These are phyloP conservation scores for Ceratobasidium sp. DNA, from an alignment of 1,284 basidiomycete genomes.

Conservation along the genomic window DNA sequence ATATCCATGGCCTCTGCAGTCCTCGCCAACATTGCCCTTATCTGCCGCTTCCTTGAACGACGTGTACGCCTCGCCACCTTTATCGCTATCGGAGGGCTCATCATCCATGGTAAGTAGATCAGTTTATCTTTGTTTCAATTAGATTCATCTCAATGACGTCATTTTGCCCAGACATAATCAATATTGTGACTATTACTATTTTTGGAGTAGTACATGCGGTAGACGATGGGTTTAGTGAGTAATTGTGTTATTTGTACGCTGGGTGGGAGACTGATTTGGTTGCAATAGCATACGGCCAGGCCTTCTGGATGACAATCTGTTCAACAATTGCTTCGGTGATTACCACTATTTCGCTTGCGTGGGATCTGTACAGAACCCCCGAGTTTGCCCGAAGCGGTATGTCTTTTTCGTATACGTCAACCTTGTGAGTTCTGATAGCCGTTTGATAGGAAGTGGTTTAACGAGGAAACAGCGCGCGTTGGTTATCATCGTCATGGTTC, in stretches of 20 bases:
- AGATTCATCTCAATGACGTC: slow-evolving; percentile 9
- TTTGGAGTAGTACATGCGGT: slow-evolving; percentile 78
- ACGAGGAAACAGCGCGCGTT: slow-evolving; percentile 84
- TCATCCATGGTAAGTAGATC: slow-evolving; percentile 71
- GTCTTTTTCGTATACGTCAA: slow-evolving; percentile 45
- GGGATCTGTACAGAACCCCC: slow-evolving; percentile 72
- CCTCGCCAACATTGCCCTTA: slow-evolving; percentile 77
- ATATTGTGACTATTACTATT: slow-evolving; percentile 70
- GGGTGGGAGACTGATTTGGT: not conserved
- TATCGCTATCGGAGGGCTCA: slow-evolving; percentile 72
- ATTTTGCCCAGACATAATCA: slow-evolving; percentile 72
- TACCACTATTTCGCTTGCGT: slow-evolving; percentile 78
- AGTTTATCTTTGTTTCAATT: not conserved
- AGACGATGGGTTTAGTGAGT: slow-evolving; percentile 73
- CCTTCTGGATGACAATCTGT: slow-evolving; percentile 87
- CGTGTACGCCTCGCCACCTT: slow-evolving; percentile 74
- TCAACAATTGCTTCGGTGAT: slow-evolving; percentile 77
- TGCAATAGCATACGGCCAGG: slow-evolving; percentile 61
- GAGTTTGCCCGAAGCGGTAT: slow-evolving; percentile 78
- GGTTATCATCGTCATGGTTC: slow-evolving; percentile 81
- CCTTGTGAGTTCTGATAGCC: too few species aligned
- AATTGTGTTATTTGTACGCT: slow-evolving; percentile 44
- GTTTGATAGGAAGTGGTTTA: slow-evolving; percentile 74
- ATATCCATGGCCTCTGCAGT: slow-evolving; percentile 79
- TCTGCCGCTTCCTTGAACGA: slow-evolving; percentile 80